Conservation (phyloP, 2,329 filamentous ascomycete species). For the Nigrospora osmanthi region DNA sequence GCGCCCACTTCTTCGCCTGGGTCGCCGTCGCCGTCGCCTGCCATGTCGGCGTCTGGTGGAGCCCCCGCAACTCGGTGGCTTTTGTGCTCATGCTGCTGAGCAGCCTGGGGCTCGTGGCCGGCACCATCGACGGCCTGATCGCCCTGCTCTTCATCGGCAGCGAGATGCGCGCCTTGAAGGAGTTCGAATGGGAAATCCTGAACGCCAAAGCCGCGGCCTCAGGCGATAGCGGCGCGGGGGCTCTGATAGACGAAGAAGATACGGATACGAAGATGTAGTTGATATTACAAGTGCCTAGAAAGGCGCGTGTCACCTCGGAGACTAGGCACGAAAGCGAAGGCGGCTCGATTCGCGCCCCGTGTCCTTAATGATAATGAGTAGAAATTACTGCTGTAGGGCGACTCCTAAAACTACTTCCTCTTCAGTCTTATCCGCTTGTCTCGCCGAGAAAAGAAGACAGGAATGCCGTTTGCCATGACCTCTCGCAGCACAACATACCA, state of each 20-base stretch:
- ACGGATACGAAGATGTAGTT: conserved; percentile 5
- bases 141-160: conserved; percentile 79
- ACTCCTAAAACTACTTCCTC: no score
- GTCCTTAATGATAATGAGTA: no score
- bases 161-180: conserved; percentile 74
- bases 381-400: no score
- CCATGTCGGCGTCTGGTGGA: conserved; percentile 81
- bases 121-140: conserved; percentile 77
- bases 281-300: no score
- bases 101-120: conserved; percentile 68
- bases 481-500: no score
- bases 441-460: no score
- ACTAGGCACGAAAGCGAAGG: no score
- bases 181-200: conserved; percentile 89
- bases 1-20: conserved; percentile 65
- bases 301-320: no score
- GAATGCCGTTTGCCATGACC: no score
- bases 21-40: conserved; percentile 64
- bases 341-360: no score
- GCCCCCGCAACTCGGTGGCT: conserved; percentile 63
- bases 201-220: conserved; percentile 49
- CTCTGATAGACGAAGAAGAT: conserved; percentile 8
- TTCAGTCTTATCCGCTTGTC: no score
- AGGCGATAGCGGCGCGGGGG: conserved; percentile 14
- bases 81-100: conserved; percentile 76